Evolutionary conservation across 768 basidiomycete species (phyloP).

Genomic region (Pleurotus salmoneostramineus): DNA sequence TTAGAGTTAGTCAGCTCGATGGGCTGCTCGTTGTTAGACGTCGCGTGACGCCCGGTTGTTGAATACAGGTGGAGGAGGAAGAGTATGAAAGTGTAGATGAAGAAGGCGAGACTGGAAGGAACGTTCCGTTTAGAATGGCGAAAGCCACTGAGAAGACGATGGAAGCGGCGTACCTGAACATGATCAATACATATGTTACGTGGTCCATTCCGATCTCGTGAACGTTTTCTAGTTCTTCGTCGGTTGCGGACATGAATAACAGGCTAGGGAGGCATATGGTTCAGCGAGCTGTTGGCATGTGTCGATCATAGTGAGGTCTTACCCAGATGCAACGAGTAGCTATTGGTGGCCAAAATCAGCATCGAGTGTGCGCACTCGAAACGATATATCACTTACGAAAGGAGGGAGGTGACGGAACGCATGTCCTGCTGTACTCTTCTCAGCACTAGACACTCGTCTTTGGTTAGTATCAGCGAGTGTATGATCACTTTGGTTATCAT

Average conservation of each 20-base stretch:
- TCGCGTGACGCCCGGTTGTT: constrained; percentile 56
- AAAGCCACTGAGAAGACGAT: background rate
- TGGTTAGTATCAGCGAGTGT: constrained; percentile 45
- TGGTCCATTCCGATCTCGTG: constrained; percentile 81
- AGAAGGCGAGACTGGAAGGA: constrained; percentile 58
- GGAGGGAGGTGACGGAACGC: constrained; percentile 88
- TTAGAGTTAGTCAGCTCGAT: constrained; percentile 35
- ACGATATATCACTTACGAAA: constrained; percentile 51
- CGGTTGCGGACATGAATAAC: constrained; percentile 90
- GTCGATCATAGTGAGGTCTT: background rate
- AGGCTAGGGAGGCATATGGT: constrained; percentile 35
- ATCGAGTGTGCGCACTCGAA: background rate
- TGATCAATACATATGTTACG: constrained; percentile 83
- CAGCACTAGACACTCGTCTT: constrained; percentile 11
- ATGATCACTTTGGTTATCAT: constrained; percentile 61
- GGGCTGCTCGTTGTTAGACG: constrained; percentile 13
- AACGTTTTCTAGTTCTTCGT: constrained; percentile 78
- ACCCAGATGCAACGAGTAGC: constrained; percentile 76
- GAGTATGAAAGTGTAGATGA: constrained; percentile 71
- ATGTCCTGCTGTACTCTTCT: constrained; percentile 36
- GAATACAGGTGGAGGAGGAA: constrained; percentile 68
- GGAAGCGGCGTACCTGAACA: constrained; percentile 58
- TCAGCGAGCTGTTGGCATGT: no score
- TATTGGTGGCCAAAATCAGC: constrained; percentile 21
- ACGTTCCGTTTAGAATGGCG: background rate